A percentile compares a stretch with the other conserved stretches of the same genome.
phyloP scores from a whole-genome alignment of 331 rosid species.

The Acacia concinna region DNA sequence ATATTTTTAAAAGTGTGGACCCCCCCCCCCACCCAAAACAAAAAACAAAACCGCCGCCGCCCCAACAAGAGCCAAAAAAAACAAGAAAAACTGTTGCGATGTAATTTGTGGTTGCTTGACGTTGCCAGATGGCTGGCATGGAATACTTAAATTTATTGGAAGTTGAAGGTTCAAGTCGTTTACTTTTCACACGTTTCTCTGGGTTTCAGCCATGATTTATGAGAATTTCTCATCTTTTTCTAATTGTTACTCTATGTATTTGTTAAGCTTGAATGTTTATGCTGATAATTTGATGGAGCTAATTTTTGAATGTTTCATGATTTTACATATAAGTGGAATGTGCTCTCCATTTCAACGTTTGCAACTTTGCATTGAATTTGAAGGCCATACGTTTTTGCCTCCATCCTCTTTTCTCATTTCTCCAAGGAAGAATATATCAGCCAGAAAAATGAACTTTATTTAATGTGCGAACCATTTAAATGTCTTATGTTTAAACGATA shows the following conservation, averaged over 20 bases:
- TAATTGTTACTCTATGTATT: neutral
- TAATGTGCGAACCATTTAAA: neutral
- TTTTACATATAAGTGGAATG: neutral
- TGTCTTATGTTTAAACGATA: neutral
- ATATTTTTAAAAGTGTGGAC: conserved; percentile 37
- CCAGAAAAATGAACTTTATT: neutral
- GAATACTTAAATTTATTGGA: neutral
- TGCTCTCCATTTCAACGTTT: neutral
- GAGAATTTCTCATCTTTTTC: neutral
- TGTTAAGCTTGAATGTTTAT: conserved; percentile 2
- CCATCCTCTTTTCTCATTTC: neutral
- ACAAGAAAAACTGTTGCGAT: neutral
- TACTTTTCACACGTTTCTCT: conserved; percentile 3
- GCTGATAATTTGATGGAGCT: conserved; percentile 18
- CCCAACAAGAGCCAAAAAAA: neutral
- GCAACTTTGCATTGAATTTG: conserved; percentile 1
- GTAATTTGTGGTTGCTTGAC: conserved; percentile 3
- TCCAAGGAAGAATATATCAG: neutral
- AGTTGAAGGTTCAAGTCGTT: neutral
- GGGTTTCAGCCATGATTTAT: conserved; percentile 14
- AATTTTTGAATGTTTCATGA: neutral
- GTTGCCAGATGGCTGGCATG: conserved; percentile 3
- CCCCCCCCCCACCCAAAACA: neutral
- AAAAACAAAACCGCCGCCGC: too few relatives aligned
- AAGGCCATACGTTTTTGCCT: neutral